Evolutionary conservation across 31 red algal species (phyloP).

Genomic region (Odonthalia washingtoniensis): DNA sequence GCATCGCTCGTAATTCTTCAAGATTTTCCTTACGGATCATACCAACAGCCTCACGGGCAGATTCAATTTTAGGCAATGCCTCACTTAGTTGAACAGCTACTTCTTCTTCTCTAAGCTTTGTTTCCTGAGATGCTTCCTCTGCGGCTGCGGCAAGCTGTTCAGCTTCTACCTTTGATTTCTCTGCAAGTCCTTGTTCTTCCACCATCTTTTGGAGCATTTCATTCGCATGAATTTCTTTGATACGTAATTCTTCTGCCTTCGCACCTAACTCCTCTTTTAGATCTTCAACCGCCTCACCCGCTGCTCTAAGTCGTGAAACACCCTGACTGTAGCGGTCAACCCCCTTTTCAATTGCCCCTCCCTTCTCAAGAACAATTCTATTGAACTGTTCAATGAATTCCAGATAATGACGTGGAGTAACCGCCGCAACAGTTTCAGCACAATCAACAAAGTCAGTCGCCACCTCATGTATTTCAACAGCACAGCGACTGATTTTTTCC

Average conservation of each 20-base stretch:
- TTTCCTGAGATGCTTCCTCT: conserved; percentile 56
- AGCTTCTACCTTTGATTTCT: conserved; percentile 78
- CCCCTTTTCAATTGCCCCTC: conserved; percentile 61
- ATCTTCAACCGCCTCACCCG: conserved; percentile 69
- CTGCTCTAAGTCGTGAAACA: conserved; percentile 59
- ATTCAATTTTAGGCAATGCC: conserved; percentile 75
- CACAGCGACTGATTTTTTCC: conserved; percentile 57
- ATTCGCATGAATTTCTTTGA: conserved; percentile 67
- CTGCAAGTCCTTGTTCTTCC: conserved; percentile 81
- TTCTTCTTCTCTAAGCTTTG: conserved; percentile 65
- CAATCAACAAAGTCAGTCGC: conserved; percentile 30
- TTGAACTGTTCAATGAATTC: conserved; percentile 91
- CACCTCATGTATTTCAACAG: conserved; percentile 73
- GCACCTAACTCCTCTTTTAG: conserved; percentile 58
- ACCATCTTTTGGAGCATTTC: conserved; percentile 76
- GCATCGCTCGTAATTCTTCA: conserved; percentile 85
- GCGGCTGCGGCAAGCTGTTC: conserved; percentile 72
- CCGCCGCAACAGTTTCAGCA: conserved; percentile 14
- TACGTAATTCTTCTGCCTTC: conserved; percentile 54
- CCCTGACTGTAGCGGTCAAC: conserved; percentile 75
- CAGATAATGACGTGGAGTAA: conserved; percentile 84
- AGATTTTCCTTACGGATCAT: conserved; percentile 80
- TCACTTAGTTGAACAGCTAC: conserved; percentile 66
- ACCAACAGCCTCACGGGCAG: conserved; percentile 75
- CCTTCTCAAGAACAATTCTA: conserved; percentile 79